Evolutionary conservation across 164 flowering plant species (phyloP).

Genomic region (Liquidambar formosana): DNA sequence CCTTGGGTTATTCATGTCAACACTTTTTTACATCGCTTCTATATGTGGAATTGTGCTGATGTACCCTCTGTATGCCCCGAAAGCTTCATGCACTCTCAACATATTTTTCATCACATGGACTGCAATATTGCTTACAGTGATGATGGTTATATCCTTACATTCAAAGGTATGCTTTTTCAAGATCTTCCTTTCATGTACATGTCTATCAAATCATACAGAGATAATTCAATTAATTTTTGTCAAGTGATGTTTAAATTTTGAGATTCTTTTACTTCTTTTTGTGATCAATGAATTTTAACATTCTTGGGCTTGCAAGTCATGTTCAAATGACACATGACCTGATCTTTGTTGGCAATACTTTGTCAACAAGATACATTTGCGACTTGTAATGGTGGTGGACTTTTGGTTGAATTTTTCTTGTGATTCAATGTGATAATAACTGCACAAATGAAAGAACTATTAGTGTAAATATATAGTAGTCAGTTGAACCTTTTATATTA

Average conservation of each 20-base stretch:
- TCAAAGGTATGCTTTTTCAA: slow-evolving; percentile 56
- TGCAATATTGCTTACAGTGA: slow-evolving; percentile 58
- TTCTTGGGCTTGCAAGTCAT: too few species aligned
- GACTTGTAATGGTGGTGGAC: too few species aligned
- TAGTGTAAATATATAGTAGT: too few species aligned
- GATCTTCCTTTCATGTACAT: neutral
- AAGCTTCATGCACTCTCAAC: slow-evolving; percentile 59
- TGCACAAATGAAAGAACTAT: too few species aligned
- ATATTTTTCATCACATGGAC: slow-evolving; percentile 94
- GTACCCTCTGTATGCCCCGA: slow-evolving; percentile 53
- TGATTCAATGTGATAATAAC: too few species aligned
- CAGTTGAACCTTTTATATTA: too few species aligned
- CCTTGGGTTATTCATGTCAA: slow-evolving; percentile 73
- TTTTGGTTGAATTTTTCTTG: too few species aligned
- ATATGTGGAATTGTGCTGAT: slow-evolving; percentile 64
- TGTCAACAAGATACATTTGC: too few species aligned
- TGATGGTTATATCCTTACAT: slow-evolving; percentile 74
- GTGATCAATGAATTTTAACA: too few species aligned
- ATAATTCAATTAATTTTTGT: neutral
- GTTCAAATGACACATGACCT: too few species aligned
- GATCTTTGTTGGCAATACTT: too few species aligned
- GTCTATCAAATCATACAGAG: neutral
- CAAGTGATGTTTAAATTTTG: neutral
- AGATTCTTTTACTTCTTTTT: neutral
- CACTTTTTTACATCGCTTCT: slow-evolving; percentile 66